Evolutionary conservation across 352 stramenopile genomes (phyloP).

Genomic region (Pythium grandisporangium): DNA sequence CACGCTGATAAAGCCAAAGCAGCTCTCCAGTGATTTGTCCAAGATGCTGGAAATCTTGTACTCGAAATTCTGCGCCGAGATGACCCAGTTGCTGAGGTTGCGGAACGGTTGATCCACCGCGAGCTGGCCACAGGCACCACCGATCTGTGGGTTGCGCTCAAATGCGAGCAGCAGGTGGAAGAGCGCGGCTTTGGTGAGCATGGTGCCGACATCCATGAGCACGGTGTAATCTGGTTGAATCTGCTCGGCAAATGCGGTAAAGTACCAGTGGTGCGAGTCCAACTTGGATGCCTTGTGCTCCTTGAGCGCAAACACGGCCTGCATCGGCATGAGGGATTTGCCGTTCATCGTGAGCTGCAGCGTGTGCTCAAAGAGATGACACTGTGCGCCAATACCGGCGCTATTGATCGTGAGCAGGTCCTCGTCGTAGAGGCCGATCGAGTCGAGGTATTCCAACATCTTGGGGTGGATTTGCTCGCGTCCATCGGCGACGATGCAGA

Average conservation of each 20-base stretch:
- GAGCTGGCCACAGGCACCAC: slow-evolving; percentile 72
- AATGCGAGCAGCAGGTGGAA: slow-evolving; percentile 76
- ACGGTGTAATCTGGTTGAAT: slow-evolving; percentile 77
- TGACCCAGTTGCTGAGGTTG: slow-evolving; percentile 83
- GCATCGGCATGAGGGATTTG: slow-evolving; percentile 61
- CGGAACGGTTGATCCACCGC: slow-evolving; percentile 75
- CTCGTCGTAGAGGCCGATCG: slow-evolving; percentile 76
- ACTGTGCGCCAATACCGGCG: slow-evolving; percentile 70
- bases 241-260: slow-evolving; percentile 75
- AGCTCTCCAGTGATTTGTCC: slow-evolving; percentile 81
- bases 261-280: slow-evolving; percentile 84
- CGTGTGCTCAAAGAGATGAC: slow-evolving; percentile 81
- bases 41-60: slow-evolving; percentile 88
- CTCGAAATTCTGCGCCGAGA: slow-evolving; percentile 84
- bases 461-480: slow-evolving; percentile 66
- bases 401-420: slow-evolving; percentile 81
- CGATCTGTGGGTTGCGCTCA: slow-evolving; percentile 71
- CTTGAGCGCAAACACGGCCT: slow-evolving; percentile 76
- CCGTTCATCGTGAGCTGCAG: slow-evolving; percentile 65
- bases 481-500: slow-evolving; percentile 76
- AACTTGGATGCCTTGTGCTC: slow-evolving; percentile 77
- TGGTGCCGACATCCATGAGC: slow-evolving; percentile 81
- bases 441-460: slow-evolving; percentile 72
- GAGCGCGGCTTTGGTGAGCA: slow-evolving; percentile 67
- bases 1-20: slow-evolving; percentile 85